Conservation (phyloP, 495 filamentous ascomycete species). For the Cenococcum geophilum region DNA sequence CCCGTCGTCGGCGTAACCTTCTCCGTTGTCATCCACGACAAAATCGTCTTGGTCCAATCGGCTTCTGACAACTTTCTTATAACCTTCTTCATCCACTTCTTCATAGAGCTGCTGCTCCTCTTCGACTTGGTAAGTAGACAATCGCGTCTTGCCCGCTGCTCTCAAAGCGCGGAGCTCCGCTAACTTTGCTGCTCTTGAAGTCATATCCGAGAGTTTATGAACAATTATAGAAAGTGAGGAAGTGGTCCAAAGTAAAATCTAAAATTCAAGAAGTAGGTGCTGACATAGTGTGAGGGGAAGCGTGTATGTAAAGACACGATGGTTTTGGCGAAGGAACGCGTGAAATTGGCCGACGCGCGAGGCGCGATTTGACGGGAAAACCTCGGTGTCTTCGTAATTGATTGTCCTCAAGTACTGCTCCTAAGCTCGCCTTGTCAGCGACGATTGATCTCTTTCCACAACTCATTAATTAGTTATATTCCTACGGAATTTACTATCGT, state of each 20-base stretch:
- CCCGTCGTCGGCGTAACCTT: conserved; percentile 83
- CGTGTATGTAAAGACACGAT: background rate
- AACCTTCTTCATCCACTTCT: conserved; percentile 93
- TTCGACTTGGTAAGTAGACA: conserved; percentile 81
- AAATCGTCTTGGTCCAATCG: conserved; percentile 94
- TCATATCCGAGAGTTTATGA: conserved; percentile 24
- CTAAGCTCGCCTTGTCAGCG: too few relatives aligned
- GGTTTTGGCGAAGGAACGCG: background rate
- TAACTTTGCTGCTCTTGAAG: conserved; percentile 42
- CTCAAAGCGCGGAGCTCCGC: conserved; percentile 81
- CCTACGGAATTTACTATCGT: too few relatives aligned
- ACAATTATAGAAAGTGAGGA: conserved; percentile 6
- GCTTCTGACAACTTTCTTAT: conserved; percentile 88
- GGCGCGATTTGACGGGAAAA: background rate
- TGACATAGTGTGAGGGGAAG: background rate
- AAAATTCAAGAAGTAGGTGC: background rate
- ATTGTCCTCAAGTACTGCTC: background rate
- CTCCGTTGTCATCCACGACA: conserved; percentile 58
- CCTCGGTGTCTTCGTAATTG: background rate
- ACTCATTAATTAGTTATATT: too few relatives aligned
- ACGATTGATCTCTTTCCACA: too few relatives aligned
- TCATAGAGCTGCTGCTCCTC: conserved; percentile 85
- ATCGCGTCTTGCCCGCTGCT: conserved; percentile 80
- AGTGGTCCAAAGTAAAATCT: background rate
- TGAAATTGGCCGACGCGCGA: background rate